Conservation (phyloP, 768 basidiomycete genomes). For the Plicaturopsis crispa region DNA sequence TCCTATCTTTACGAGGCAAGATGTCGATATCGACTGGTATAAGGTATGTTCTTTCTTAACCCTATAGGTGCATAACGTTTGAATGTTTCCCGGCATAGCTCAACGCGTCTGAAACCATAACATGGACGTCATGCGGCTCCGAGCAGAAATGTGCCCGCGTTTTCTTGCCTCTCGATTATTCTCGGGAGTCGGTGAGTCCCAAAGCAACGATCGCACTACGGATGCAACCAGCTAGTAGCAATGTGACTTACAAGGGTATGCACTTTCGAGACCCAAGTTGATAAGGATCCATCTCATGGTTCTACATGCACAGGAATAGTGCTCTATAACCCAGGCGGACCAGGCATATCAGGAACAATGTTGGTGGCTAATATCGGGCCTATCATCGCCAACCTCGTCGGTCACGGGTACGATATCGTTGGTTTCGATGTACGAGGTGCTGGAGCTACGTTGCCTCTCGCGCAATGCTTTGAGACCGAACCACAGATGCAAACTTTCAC, state of each 20-base stretch:
- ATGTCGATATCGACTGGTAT: no score
- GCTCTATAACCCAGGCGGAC: not conserved
- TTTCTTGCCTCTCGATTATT: slow-evolving; percentile 7
- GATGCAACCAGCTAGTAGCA: not conserved
- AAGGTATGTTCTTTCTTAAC: no score
- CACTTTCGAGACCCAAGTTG: not conserved
- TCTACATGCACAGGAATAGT: not conserved
- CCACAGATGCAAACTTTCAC: not conserved
- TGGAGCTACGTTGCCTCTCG: not conserved
- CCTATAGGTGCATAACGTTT: no score
- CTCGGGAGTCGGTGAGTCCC: not conserved
- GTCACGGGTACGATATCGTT: slow-evolving; percentile 7
- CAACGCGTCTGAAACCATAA: not conserved
- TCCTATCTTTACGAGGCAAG: no score
- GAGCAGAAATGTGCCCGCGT: slow-evolving; percentile 10
- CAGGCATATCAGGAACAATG: not conserved
- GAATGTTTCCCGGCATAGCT: no score
- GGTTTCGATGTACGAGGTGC: slow-evolving; percentile 7
- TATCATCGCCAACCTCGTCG: slow-evolving; percentile 1
- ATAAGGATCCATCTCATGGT: not conserved
- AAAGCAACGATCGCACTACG: slow-evolving; percentile 7
- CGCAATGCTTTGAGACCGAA: not conserved
- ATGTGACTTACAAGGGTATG: not conserved
- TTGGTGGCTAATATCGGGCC: not conserved
- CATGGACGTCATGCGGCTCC: slow-evolving; percentile 8